Conservation (phyloP, 139 green algal genomes). For the Mesotaenium endlicherianum region DNA sequence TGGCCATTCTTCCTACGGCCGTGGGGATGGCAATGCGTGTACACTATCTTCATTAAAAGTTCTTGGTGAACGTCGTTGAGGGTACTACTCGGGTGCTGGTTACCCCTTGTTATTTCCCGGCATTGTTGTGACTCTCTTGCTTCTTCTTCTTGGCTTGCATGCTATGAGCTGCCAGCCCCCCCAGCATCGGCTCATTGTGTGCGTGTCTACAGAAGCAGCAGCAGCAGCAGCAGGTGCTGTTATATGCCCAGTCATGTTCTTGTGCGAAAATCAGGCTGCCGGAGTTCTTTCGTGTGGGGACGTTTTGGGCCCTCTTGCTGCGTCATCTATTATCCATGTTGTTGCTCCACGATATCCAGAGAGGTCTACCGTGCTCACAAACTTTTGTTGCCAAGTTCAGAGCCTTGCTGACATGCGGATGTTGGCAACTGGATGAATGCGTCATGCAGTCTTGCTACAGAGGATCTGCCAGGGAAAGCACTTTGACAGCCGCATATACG, state of each 20-base stretch:
- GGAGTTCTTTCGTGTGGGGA: not conserved
- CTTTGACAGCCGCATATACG: slow-evolving; percentile 13
- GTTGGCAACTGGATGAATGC: too few relatives aligned
- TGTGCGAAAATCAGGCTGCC: too few relatives aligned
- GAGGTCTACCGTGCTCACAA: not conserved
- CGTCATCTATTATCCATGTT: not conserved
- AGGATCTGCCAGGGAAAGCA: not conserved
- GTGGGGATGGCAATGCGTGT: not conserved
- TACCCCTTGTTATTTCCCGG: not conserved
- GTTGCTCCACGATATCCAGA: not conserved
- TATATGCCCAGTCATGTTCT: too few relatives aligned
- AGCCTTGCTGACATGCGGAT: not conserved
- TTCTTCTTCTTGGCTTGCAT: not conserved
- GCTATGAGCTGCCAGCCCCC: too few relatives aligned
- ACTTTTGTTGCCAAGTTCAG: not conserved
- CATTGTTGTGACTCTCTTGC: not conserved
- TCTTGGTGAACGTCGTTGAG: not conserved
- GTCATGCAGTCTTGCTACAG: slow-evolving; percentile 27
- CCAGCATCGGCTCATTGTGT: too few relatives aligned
- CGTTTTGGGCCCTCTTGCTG: not conserved
- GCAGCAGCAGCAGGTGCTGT: not conserved
- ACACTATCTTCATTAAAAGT: not conserved
- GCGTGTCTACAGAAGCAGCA: too few relatives aligned
- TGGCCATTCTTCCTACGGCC: too few relatives aligned
- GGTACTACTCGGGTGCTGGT: not conserved